phyloP scores from a whole-genome alignment of 208 protist genomes.

The Naegleria fowleri region DNA sequence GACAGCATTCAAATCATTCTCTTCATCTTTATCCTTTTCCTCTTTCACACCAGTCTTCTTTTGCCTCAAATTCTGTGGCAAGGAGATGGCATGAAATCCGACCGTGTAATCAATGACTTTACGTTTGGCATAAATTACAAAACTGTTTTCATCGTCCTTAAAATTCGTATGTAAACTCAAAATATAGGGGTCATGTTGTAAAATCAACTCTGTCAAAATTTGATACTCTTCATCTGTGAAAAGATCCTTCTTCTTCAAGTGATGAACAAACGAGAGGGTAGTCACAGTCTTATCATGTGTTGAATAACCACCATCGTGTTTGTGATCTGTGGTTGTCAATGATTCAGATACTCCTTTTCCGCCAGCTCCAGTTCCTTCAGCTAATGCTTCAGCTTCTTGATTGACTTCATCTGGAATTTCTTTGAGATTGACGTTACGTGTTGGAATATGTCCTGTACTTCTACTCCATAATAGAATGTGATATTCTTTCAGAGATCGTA shows the following conservation, averaged over 20 bases:
- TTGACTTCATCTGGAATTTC: neutral
- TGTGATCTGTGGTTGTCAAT: neutral
- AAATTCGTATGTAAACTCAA: slow-evolving; percentile 6
- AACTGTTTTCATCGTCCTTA: neutral
- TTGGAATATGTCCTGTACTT: neutral
- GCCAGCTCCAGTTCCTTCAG: neutral
- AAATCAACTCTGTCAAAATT: neutral
- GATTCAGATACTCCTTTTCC: neutral
- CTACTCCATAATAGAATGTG: slow-evolving; percentile 20
- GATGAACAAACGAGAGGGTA: neutral
- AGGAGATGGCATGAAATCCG: neutral
- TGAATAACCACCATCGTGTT: neutral
- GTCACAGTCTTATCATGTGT: neutral
- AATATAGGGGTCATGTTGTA: slow-evolving; percentile 8
- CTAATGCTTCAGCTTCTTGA: neutral
- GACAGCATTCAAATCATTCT: neutral
- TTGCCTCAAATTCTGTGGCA: neutral
- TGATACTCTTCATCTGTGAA: slow-evolving; percentile 10
- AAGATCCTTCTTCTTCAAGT: neutral
- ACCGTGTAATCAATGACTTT: neutral
- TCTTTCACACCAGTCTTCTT: neutral
- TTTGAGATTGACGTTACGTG: neutral
- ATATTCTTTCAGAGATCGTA: neutral
- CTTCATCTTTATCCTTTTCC: slow-evolving; percentile 7
- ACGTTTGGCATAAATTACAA: neutral